Evolutionary conservation across 495 filamentous ascomycete genomes (phyloP).

Genomic region (Trichoderma asperelloides): DNA sequence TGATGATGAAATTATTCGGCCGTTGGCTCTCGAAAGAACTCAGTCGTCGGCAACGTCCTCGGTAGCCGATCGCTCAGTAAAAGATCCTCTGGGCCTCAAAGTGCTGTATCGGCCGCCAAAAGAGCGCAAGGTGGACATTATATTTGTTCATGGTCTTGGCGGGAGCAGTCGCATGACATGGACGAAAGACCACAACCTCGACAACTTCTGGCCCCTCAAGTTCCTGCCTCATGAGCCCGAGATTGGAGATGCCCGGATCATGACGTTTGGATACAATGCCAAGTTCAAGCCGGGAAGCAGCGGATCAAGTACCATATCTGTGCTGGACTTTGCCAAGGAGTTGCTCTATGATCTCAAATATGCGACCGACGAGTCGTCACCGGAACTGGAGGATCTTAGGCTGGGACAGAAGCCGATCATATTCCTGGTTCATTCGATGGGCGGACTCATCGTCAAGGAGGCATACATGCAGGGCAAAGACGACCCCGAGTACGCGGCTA

Average conservation of each 20-base stretch:
- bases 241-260: slow-evolving; percentile 20
- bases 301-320: slow-evolving; percentile 1
- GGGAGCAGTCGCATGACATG: slow-evolving; percentile 24
- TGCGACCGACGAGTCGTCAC: slow-evolving; percentile 18
- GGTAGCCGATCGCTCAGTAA: not conserved
- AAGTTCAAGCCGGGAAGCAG: slow-evolving; percentile 12
- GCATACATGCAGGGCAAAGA: slow-evolving; percentile 32
- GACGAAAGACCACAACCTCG: slow-evolving; percentile 21
- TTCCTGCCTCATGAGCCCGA: slow-evolving; percentile 27
- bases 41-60: not conserved
- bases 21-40: not conserved
- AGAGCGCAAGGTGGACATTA: slow-evolving; percentile 17
- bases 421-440: slow-evolving; percentile 38
- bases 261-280: slow-evolving; percentile 33
- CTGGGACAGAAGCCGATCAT: slow-evolving; percentile 25
- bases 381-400: slow-evolving; percentile 10
- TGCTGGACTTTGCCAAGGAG: slow-evolving; percentile 33
- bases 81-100: not conserved
- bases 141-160: slow-evolving; percentile 32
- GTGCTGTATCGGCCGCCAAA: not conserved
- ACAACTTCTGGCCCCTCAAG: slow-evolving; percentile 25
- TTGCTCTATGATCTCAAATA: slow-evolving; percentile 26
- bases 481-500: slow-evolving; percentile 27
- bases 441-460: slow-evolving; percentile 40
- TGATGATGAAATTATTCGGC: not conserved